phyloP scores from a whole-genome alignment of 2,329 filamentous ascomycete species.

The Aspergillus neotritici region DNA sequence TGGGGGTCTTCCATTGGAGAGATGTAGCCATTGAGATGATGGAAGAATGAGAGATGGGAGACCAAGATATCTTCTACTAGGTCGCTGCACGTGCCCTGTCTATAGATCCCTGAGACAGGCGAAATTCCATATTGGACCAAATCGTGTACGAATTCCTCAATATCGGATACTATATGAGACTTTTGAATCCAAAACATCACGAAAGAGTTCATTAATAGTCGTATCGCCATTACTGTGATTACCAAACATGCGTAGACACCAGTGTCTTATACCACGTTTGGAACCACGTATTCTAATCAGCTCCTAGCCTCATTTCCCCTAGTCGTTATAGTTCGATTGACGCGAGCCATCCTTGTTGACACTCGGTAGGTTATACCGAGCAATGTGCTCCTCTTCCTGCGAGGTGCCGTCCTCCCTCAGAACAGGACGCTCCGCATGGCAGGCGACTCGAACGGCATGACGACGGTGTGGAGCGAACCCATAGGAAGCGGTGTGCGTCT shows the following conservation, averaged over 20 bases:
- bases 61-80: too few relatives aligned
- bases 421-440: constrained; percentile 44
- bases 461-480: constrained; percentile 53
- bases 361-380: constrained; percentile 44
- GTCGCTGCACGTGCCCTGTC: too few relatives aligned
- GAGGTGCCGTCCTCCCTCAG: constrained; percentile 43
- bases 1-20: constrained; percentile 12
- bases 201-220: background rate
- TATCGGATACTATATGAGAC: too few relatives aligned
- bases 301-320: constrained; percentile 16
- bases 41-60: background rate
- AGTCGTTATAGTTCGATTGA: constrained; percentile 54
- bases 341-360: constrained; percentile 54
- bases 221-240: background rate
- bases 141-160: too few relatives aligned
- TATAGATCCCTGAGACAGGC: too few relatives aligned
- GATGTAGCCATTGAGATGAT: background rate
- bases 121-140: background rate
- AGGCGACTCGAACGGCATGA: constrained; percentile 49
- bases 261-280: constrained; percentile 1
- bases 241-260: constrained; percentile 3
- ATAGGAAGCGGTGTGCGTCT: constrained; percentile 53
- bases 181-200: too few relatives aligned
- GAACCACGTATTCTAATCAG: constrained; percentile 1
- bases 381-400: constrained; percentile 51